Conservation (phyloP, 2,329 filamentous ascomycete species). For the Colletotrichum higginsianum region DNA sequence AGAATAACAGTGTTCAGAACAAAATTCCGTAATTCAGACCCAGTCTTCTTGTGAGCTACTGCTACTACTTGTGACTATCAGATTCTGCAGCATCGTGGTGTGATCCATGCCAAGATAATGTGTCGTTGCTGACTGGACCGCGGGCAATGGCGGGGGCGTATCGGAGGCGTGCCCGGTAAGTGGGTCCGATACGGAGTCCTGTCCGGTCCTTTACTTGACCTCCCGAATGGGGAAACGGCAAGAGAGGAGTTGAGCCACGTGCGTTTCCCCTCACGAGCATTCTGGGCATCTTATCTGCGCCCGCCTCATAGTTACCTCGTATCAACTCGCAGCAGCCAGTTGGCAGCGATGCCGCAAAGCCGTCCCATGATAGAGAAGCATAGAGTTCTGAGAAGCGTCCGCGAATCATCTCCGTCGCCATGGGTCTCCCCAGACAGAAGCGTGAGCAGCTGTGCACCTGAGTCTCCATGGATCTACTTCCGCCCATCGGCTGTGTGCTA, state of each 20-base stretch:
- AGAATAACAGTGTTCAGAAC: neutral
- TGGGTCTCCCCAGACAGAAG: neutral
- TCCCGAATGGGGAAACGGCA: constrained; percentile 7
- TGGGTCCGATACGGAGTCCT: constrained; percentile 34
- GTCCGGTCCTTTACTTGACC: constrained; percentile 24
- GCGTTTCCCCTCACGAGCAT: constrained; percentile 14
- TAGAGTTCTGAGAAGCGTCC: neutral
- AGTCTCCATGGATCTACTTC: constrained; percentile 35
- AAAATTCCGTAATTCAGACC: neutral
- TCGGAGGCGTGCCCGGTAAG: constrained; percentile 39
- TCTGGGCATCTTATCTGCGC: constrained; percentile 25
- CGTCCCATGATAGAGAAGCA: neutral
- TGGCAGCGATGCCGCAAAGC: constrained; percentile 1
- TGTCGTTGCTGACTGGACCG: neutral
- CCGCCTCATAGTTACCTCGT: neutral
- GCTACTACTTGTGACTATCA: too few relatives aligned
- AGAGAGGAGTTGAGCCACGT: constrained; percentile 3
- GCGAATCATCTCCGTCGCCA: constrained; percentile 13
- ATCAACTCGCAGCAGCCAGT: neutral
- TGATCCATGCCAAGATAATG: too few relatives aligned
- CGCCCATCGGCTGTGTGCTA: constrained; percentile 32
- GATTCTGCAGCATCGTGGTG: neutral
- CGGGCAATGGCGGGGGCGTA: constrained; percentile 21
- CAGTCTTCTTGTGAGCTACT: too few relatives aligned
- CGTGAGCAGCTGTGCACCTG: constrained; percentile 16